These are phyloP conservation scores for Pythium grandisporangium DNA, from an alignment of 352 stramenopile species.

Conservation along the genomic window DNA sequence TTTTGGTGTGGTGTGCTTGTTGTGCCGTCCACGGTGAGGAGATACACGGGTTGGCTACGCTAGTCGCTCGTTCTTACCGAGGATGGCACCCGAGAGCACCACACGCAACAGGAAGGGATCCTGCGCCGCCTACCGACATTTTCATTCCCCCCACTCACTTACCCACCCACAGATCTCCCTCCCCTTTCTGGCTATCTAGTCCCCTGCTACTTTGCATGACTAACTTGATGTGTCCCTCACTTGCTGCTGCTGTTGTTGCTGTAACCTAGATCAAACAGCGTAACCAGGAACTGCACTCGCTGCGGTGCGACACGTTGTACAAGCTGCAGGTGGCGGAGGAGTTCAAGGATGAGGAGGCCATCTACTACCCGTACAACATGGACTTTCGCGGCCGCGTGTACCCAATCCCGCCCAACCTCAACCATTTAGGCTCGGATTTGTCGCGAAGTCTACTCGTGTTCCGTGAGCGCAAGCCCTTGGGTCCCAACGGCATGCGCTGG, in stretches of 20 bases:
- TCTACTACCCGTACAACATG: slow-evolving; percentile 99
- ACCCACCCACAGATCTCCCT: too few species aligned
- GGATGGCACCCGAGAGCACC: too few species aligned
- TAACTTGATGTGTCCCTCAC: neutral
- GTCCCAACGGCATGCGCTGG: slow-evolving; percentile 94
- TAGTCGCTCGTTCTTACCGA: too few species aligned
- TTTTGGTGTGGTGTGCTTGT: too few species aligned
- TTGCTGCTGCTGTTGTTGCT: slow-evolving; percentile 1
- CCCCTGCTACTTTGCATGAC: too few species aligned
- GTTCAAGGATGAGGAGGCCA: slow-evolving; percentile 93
- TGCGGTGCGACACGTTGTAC: slow-evolving; percentile 92
- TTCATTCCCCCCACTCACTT: too few species aligned
- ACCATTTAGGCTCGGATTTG: slow-evolving; percentile 98
- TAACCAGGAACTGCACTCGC: slow-evolving; percentile 89
- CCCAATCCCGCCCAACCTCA: slow-evolving; percentile 97
- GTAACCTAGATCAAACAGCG: slow-evolving; percentile 73
- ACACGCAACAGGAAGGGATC: too few species aligned
- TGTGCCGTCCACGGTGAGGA: too few species aligned
- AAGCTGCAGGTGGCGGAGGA: slow-evolving; percentile 95
- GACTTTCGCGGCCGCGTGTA: slow-evolving; percentile 99
- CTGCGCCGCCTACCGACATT: too few species aligned
- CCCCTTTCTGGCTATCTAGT: too few species aligned
- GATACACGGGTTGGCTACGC: too few species aligned
- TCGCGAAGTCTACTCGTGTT: slow-evolving; percentile 96
- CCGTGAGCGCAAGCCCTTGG: slow-evolving; percentile 92